Evolutionary conservation across 345 rosid genomes (phyloP), one percentile per base, ranked within the genome.

Genomic region (Populus davidiana): DNA sequence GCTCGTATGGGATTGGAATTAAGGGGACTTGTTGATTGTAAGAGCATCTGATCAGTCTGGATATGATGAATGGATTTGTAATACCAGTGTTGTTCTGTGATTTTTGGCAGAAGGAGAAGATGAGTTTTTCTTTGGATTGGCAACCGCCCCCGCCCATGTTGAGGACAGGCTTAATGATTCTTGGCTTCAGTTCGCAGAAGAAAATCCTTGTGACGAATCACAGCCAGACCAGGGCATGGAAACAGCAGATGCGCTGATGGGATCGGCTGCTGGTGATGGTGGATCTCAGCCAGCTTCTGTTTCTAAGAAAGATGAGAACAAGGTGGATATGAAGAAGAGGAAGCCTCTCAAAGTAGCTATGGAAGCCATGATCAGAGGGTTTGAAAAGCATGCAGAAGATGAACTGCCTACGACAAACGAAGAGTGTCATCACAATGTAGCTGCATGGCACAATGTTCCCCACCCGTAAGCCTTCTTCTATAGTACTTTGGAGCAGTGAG

Each of bases 381-480:
- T 91, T 36, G 78, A 84, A 36, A 93, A 95, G 83, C 87, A 84
- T 67, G 66, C 11, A 29, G 90, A 91, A 62, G 87, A 76, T 49
- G 86, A 78, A 75, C 77, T 67, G 29, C 27, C 82, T 61, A 47
- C 74, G 21, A 38, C 80, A 9, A 64, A 79, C 44, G 89, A 86
- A 75, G 89, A 83, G 35, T 80, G 84, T 63, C 85, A 86, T 79
- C 96, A 90, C 79, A 95, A 91, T 78, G 98, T 95, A 33, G 93
- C 99, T 72, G 93, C 99, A 20, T 93, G 99, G 98, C 97, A 89
- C 88, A 95, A 93, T 78, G 91, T 85, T 84, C 92, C 97, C 73
- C 85, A 88, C 68, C 90, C 97, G 99, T 95, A 90, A 88, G 94
- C 87, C 35, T 79, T 65, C 62, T 11, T 83, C 56, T 66, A 67